A percentile compares a stretch with the other conserved stretches of the same genome.
These are phyloP conservation scores for Aspergillus egyptiacus DNA, from an alignment of 495 filamentous ascomycete species.

Conservation along the genomic window DNA sequence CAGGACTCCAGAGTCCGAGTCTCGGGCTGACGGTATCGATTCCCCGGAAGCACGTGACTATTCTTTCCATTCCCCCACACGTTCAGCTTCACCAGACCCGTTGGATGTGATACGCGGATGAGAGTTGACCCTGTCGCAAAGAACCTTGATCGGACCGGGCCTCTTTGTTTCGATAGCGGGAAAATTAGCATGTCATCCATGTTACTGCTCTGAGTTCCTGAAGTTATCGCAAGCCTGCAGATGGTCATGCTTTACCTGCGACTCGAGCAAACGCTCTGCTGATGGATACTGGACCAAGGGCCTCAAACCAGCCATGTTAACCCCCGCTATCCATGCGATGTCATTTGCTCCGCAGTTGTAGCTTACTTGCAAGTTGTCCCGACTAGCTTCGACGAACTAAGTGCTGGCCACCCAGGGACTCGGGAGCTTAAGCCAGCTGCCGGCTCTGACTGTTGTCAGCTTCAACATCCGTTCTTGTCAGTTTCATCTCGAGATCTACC, in stretches of 20 bases:
- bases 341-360: slow-evolving; percentile 13
- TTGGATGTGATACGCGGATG: slow-evolving; percentile 2
- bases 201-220: slow-evolving; percentile 8
- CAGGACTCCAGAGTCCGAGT: too few species aligned
- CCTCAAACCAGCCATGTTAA: slow-evolving; percentile 5
- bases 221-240: neutral
- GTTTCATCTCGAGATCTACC: slow-evolving; percentile 1
- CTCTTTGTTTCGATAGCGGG: neutral
- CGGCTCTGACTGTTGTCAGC: slow-evolving; percentile 19
- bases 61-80: slow-evolving; percentile 4
- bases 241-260: neutral
- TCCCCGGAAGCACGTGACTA: slow-evolving; percentile 1
- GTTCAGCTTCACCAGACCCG: slow-evolving; percentile 7
- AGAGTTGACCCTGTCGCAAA: neutral
- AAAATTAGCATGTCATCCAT: neutral
- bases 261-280: slow-evolving; percentile 3
- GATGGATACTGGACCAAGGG: neutral
- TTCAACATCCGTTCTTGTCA: too few species aligned
- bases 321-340: slow-evolving; percentile 13
- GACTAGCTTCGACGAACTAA: slow-evolving; percentile 2
- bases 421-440: slow-evolving; percentile 16
- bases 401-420: slow-evolving; percentile 6
- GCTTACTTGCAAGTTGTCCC: neutral
- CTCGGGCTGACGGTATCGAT: too few species aligned
- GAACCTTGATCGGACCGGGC: neutral